Base-by-base conservation (phyloP, 148 eudicot species). In the Arbutus unedo region DNA sequence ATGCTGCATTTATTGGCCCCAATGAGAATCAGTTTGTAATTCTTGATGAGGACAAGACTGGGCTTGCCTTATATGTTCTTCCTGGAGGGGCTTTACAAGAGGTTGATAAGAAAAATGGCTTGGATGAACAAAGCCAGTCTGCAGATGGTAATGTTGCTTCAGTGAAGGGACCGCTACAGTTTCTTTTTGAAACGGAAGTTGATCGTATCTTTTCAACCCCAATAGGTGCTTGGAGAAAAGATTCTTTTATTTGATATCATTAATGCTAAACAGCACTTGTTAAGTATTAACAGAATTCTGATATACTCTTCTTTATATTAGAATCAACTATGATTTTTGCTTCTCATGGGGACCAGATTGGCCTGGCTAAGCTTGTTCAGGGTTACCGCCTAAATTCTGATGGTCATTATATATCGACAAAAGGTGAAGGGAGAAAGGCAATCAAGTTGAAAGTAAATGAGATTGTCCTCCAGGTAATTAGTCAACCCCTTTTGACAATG, bases 191-290 rank as follows among this genome's bases (percentile, higher is more conserved):
- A 87, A 92, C 91, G 86, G 95, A 92, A 90, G 93, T 94, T 81
- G 98, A 96, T 79, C 90, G 99, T 74, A 93, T 96, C 87, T 96
- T 96, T 90, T 91, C 97, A 82, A 94, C 97, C 48, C 99, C 99
- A 21, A 74, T 96, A 96, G 99, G 99, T 96, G 81, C 86, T 80
- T 76, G 59, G 77, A 50, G 59, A 81, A 62, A 31, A 66, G 43
- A 66, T 66, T 25, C 16, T 4, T 66, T 66, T 15, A 66, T 11
- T 31, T 66, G 71, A 50, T n/a, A 4, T 81, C 38, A 66, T 68
- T 54, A 50, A 57, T 48, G 54, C 79, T 78, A 55, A 14, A 16
- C 56, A 62, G 54, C 4, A 53, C 57, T 64, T 6, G 4, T 59
- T 38, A 56, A 21, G 19, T 13, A 67, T 71, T 81, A 54, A 43